Conservation (phyloP, 2,329 filamentous ascomycete species). For the Sclerotinia spermophila region DNA sequence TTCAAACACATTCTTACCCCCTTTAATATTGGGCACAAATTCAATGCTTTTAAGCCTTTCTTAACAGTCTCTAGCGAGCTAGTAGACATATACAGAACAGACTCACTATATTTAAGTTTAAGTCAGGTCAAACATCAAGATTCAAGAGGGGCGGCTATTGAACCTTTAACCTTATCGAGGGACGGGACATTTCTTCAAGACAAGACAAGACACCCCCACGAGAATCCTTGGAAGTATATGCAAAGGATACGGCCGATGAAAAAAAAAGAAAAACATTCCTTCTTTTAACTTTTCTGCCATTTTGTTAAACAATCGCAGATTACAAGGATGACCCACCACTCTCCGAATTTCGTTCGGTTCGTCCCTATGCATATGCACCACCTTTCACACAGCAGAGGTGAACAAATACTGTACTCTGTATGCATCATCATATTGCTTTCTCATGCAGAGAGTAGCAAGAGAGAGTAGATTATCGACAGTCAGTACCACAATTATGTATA, state of each 20-base stretch:
- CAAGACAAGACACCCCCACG: neutral
- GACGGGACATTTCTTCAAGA: neutral
- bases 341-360: constrained; percentile 4
- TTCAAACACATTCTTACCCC: neutral
- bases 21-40: constrained; percentile 3
- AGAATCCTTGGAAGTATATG: neutral
- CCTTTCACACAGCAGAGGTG: constrained; percentile 5
- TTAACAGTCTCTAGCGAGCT: neutral
- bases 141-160: too few species aligned
- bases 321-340: constrained; percentile 18
- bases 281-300: neutral
- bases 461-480: neutral
- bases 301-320: neutral
- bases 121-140: neutral
- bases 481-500: neutral
- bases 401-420: too few species aligned
- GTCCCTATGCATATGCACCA: neutral
- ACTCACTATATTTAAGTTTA: neutral
- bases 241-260: neutral
- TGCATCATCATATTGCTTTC: neutral
- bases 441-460: too few species aligned
- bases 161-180: neutral
- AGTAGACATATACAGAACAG: too few species aligned
- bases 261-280: too few species aligned
- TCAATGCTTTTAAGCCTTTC: neutral